Evolutionary conservation across 1,284 basidiomycete species (phyloP).

Genomic region (Puccinia triticina): DNA sequence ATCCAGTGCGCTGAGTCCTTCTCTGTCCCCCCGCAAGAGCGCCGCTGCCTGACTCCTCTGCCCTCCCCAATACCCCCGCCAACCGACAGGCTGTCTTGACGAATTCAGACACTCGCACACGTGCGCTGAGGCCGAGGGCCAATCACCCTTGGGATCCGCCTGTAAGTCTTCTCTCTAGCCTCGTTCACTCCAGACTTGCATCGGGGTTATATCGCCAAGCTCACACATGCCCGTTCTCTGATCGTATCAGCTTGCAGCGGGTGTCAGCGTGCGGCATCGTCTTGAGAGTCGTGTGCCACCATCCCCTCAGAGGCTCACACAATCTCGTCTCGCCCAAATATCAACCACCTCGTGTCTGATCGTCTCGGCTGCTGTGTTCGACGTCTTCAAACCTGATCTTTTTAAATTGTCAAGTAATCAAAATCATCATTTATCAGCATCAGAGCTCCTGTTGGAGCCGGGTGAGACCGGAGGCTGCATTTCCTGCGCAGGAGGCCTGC

Average conservation of each 20-base stretch:
- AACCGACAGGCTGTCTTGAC: not conserved
- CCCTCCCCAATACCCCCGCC: not conserved
- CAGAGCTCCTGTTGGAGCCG: too few species aligned
- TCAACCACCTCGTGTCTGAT: not conserved
- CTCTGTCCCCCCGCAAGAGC: not conserved
- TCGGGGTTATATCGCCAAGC: not conserved
- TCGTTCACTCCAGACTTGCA: not conserved
- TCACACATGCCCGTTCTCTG: not conserved
- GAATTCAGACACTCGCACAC: constrained; percentile 7
- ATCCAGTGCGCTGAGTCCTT: not conserved
- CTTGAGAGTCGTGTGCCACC: not conserved
- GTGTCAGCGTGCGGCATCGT: not conserved
- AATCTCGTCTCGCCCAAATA: not conserved
- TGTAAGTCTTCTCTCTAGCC: not conserved
- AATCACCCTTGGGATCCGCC: not conserved
- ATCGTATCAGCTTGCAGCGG: not conserved
- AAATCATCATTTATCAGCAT: too few species aligned
- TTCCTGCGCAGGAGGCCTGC: too few species aligned
- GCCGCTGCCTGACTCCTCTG: not conserved
- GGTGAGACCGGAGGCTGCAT: too few species aligned
- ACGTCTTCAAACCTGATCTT: not conserved
- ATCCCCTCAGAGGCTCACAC: not conserved
- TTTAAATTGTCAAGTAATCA: too few species aligned
- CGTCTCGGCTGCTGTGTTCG: not conserved
- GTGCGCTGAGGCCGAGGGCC: not conserved